These are phyloP conservation scores for Sporothrix brunneoviolacea DNA, from an alignment of 2,329 filamentous ascomycete genomes.

Conservation along the genomic window DNA sequence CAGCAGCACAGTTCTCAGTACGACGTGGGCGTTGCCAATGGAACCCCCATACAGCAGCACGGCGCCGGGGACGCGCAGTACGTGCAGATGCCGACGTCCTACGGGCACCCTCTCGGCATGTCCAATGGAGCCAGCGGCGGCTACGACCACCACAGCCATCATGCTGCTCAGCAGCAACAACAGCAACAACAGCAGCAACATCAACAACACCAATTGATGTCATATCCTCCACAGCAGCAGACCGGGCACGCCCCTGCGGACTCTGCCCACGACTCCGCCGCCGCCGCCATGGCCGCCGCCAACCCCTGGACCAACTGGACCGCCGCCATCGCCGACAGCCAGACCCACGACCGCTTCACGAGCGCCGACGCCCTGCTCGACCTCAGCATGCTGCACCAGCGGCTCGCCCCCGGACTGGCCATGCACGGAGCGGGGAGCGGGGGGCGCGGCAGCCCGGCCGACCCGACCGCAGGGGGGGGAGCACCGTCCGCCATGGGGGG, in stretches of 20 bases:
- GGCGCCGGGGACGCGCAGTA: too few relatives aligned
- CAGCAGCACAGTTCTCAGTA: too few relatives aligned
- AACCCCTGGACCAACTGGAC: conserved; percentile 52
- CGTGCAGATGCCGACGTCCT: too few relatives aligned
- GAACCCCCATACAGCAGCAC: too few relatives aligned
- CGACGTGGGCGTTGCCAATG: too few relatives aligned
- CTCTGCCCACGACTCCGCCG: not conserved
- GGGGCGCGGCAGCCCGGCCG: not conserved
- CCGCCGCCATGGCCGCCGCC: conserved; percentile 15
- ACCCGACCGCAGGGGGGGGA: not conserved
- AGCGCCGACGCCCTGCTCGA: conserved; percentile 43
- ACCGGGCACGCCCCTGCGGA: not conserved
- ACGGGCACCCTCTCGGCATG: not conserved
- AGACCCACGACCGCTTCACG: conserved; percentile 35
- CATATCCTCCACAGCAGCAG: not conserved
- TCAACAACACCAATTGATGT: not conserved
- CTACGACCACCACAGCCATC: not conserved
- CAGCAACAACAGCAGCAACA: not conserved
- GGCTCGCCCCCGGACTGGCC: conserved; percentile 1
- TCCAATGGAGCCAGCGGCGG: not conserved
- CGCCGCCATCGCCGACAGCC: conserved; percentile 41
- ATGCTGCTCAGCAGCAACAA: not conserved
- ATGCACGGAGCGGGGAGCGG: not conserved
- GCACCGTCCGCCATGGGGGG: not conserved
- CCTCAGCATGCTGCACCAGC: conserved; percentile 30